Conservation (phyloP, 164 flowering plant genomes). For the Stephania yunnanensis region DNA sequence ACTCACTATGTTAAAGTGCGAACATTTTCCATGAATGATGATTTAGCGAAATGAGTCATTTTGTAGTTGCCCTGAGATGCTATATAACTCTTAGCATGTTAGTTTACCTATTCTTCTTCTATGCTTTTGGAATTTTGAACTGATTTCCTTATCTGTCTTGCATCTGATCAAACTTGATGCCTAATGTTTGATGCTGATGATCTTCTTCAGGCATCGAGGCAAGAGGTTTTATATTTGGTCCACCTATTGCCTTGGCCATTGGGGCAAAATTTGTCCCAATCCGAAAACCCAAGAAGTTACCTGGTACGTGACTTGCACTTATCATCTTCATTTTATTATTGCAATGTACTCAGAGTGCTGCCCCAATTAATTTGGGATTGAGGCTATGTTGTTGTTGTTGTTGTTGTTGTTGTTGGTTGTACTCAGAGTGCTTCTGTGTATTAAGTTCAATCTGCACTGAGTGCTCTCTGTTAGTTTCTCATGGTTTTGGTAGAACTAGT, state of each 20-base stretch:
- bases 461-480: not conserved
- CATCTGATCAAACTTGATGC: not conserved
- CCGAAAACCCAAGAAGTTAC: constrained; percentile 92
- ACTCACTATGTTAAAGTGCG: not conserved
- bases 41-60: not conserved
- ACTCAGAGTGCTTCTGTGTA: not conserved
- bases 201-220: constrained; percentile 81
- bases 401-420: too few relatives aligned
- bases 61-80: not conserved
- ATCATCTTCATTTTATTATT: not conserved
- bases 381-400: too few relatives aligned
- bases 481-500: not conserved
- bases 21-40: not conserved
- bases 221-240: constrained; percentile 96
- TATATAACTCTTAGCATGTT: not conserved
- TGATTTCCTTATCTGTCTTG: not conserved
- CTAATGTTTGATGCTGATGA: constrained; percentile 1
- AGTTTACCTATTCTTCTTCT: not conserved
- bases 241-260: constrained; percentile 96
- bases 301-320: constrained; percentile 46
- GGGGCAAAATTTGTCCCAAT: constrained; percentile 96
- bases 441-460: not conserved
- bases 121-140: not conserved
- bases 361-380: too few relatives aligned
- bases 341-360: not conserved